Conservation (phyloP, 2,329 filamentous ascomycete genomes). For the Ceratocystis albifundus region DNA sequence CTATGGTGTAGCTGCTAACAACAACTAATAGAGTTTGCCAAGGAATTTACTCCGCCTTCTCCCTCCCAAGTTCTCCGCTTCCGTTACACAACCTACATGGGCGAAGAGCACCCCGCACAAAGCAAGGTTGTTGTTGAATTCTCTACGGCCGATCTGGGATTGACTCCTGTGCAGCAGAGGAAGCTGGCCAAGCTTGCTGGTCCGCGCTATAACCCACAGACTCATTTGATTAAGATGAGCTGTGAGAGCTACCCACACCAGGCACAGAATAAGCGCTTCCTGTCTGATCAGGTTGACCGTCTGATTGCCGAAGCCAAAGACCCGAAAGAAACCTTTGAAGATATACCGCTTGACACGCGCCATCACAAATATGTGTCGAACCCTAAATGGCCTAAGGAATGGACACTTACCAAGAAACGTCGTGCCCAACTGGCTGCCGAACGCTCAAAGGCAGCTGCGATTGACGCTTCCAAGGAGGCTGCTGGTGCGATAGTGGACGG, state of each 20-base stretch:
- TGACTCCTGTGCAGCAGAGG: conserved; percentile 54
- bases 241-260: conserved; percentile 79
- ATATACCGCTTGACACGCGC: conserved; percentile 78
- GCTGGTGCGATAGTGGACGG: conserved; percentile 50
- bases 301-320: conserved; percentile 69
- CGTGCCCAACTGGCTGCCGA: conserved; percentile 51
- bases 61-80: conserved; percentile 67
- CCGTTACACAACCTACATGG: conserved; percentile 94
- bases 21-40: conserved; percentile 55
- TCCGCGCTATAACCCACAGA: conserved; percentile 74
- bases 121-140: conserved; percentile 94
- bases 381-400: conserved; percentile 66
- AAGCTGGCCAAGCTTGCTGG: conserved; percentile 87
- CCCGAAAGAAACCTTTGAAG: conserved; percentile 67
- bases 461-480: conserved; percentile 45
- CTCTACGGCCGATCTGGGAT: conserved; percentile 57
- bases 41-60: conserved; percentile 64
- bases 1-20: too few relatives aligned
- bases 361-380: conserved; percentile 58
- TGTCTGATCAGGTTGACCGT: conserved; percentile 64
- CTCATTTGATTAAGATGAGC: conserved; percentile 73
- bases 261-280: conserved; percentile 93
- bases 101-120: conserved; percentile 80
- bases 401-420: conserved; percentile 65
- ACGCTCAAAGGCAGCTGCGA: conserved; percentile 40